These are phyloP conservation scores for Magnolia officinalis DNA, from an alignment of 164 flowering plant species.

Conservation along the genomic window DNA sequence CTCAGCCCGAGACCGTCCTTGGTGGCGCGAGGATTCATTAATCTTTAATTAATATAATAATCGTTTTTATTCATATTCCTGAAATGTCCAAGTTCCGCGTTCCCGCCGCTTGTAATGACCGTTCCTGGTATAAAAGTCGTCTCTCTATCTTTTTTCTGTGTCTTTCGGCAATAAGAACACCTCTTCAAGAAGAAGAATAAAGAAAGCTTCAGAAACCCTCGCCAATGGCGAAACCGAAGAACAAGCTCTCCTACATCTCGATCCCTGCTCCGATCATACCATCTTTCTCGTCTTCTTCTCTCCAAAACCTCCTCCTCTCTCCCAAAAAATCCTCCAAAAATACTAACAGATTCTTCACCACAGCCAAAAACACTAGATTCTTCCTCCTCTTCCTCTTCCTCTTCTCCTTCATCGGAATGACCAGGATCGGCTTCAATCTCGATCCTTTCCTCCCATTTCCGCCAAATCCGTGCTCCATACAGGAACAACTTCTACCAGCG, in stretches of 20 bases:
- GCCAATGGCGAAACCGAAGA: constrained; percentile 47
- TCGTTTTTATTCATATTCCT: not conserved
- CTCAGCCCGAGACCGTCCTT: too few species aligned
- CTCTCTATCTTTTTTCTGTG: not conserved
- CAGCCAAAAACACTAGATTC: constrained; percentile 30
- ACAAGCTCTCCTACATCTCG: constrained; percentile 44
- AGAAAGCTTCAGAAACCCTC: not conserved
- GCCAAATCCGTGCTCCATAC: constrained; percentile 42
- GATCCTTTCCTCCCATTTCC: constrained; percentile 40
- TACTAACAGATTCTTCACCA: constrained; percentile 8
- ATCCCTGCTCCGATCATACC: constrained; percentile 47
- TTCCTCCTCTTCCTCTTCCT: constrained; percentile 37
- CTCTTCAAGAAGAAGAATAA: not conserved
- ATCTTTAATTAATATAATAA: too few species aligned
- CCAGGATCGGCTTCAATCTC: constrained; percentile 36
- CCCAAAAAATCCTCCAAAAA: constrained; percentile 34
- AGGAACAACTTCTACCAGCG: not conserved
- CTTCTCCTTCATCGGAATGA: constrained; percentile 47
- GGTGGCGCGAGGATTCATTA: too few species aligned
- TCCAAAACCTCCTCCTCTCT: constrained; percentile 35
- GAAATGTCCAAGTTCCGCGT: not conserved
- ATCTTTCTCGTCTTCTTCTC: constrained; percentile 44
- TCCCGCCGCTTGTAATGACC: not conserved
- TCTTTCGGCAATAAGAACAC: not conserved
- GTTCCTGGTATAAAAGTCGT: not conserved